These are phyloP conservation scores for Dothideomycetes sp. DNA, from an alignment of 2,329 filamentous ascomycete species.

Conservation along the genomic window DNA sequence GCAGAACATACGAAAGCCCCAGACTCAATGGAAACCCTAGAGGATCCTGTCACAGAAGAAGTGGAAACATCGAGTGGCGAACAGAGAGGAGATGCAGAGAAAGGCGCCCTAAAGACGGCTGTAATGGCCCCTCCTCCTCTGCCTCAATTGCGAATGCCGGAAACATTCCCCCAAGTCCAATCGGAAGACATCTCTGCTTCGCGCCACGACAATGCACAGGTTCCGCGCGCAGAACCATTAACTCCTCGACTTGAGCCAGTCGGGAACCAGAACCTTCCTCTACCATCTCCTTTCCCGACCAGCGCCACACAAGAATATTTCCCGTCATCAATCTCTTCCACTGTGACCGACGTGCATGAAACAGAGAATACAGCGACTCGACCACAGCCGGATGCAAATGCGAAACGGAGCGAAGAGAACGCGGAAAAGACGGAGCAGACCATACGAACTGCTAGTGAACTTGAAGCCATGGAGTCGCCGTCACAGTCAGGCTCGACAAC, in stretches of 20 bases:
- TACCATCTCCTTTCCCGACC: slow-evolving; percentile 23
- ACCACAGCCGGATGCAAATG: no score
- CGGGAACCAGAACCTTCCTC: slow-evolving; percentile 16
- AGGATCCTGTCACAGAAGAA: no score
- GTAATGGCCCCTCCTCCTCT: slow-evolving; percentile 18
- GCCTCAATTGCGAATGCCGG: slow-evolving; percentile 15
- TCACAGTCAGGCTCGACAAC: no score
- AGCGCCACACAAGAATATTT: slow-evolving; percentile 9
- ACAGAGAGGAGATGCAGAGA: no score
- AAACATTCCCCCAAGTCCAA: slow-evolving; percentile 1
- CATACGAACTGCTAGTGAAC: no score
- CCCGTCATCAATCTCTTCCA: no score
- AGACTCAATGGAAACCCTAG: neutral
- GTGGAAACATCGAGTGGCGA: no score
- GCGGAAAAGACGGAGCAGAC: neutral
- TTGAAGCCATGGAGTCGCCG: no score
- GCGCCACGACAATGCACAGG: neutral
- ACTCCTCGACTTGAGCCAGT: slow-evolving; percentile 21
- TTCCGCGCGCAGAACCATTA: slow-evolving; percentile 9
- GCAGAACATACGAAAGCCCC: neutral
- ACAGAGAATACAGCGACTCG: no score
- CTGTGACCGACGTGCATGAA: no score
- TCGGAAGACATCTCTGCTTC: no score
- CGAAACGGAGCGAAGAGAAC: neutral
- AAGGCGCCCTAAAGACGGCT: no score